Evolutionary conservation across 768 basidiomycete genomes (phyloP), one percentile per base, ranked within the genome.

Genomic region (Strobilomyces dryophilus): DNA sequence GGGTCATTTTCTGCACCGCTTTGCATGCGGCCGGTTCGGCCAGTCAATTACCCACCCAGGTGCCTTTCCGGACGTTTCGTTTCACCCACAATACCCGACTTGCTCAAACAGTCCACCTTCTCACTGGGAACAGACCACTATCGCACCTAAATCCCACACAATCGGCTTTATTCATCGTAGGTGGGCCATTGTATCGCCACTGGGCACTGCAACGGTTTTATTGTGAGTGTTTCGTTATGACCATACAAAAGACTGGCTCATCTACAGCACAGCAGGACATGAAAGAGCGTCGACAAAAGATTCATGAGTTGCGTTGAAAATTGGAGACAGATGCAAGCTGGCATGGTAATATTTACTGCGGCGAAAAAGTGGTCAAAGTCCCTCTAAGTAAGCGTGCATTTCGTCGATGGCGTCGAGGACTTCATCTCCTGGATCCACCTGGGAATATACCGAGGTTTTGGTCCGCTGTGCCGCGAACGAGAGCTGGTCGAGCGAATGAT

Each of bases 1-100:
- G 58, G 52, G 63, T 51, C 49, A 42, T 50, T n/a, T 52, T 37
- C 41, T 59, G 66, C 66, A 66, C 66, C 21, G 66, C 66, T 56
- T 59, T 60, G n/a, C 64, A 59, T 51, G 61, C 53, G 56, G 55
- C 29, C 43, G 49, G 52, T 45, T 45, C 32, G 49, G 51, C 41
- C 47, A 40, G 31, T 17, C 31, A 46, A 49, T 43, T 53, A 47
- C 45, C 47, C 46, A 20, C n/a, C 17, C 26, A 47, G 8, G 46
- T 32, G 29, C 43, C 18, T 46, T 42, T 18, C 12, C 39, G 10
- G 43, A 36, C 35, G 17, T 40, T 17, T 27, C 48, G 18, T 41
- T 26, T 47, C 4, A 12, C 21, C 29, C 29, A 20, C 31, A 18
- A 34, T 11, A 48, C 14, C 18, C 17, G 18, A 35, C n/a, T 14